A percentile compares a stretch with the other conserved stretches of the same genome.
Conservation (phyloP, 2,329 filamentous ascomycete species). For the Calonectria hongkongensis region DNA sequence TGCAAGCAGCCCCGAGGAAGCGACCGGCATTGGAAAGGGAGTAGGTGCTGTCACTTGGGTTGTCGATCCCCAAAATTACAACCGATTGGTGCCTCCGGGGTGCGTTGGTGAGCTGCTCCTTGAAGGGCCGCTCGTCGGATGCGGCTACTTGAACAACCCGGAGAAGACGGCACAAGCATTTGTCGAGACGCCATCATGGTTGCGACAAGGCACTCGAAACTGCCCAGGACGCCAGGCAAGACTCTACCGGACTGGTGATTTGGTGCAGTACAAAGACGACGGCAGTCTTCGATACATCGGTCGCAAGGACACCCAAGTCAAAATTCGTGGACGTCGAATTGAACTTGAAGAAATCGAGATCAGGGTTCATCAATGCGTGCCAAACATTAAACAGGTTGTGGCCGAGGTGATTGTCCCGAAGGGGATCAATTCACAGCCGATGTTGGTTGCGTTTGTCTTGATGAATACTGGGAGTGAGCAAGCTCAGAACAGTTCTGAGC, state of each 20-base stretch:
- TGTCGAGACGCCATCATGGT: constrained; percentile 62
- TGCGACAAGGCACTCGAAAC: constrained; percentile 5
- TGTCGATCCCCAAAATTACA: constrained; percentile 48
- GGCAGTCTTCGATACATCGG: constrained; percentile 61
- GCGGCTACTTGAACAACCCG: constrained; percentile 67
- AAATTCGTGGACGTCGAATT: constrained; percentile 40
- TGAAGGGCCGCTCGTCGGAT: constrained; percentile 67
- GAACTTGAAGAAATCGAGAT: constrained; percentile 40
- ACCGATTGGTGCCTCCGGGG: constrained; percentile 52
- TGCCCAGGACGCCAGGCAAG: constrained; percentile 36
- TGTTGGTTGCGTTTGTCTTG: constrained; percentile 5
- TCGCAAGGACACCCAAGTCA: constrained; percentile 38
- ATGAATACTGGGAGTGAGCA: too few species aligned
- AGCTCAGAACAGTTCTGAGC: background rate
- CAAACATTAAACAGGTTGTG: background rate
- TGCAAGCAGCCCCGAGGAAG: background rate
- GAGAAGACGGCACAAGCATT: constrained; percentile 55
- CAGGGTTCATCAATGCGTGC: background rate
- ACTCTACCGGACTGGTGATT: constrained; percentile 68
- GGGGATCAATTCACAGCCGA: background rate
- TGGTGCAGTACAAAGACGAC: constrained; percentile 64
- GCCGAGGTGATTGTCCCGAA: constrained; percentile 15
- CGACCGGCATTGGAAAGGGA: constrained; percentile 27
- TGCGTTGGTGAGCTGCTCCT: constrained; percentile 66
- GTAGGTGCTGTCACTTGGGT: constrained; percentile 47